These are phyloP conservation scores for Croton laevigatus DNA, from an alignment of 441 rosid species.

Conservation along the genomic window DNA sequence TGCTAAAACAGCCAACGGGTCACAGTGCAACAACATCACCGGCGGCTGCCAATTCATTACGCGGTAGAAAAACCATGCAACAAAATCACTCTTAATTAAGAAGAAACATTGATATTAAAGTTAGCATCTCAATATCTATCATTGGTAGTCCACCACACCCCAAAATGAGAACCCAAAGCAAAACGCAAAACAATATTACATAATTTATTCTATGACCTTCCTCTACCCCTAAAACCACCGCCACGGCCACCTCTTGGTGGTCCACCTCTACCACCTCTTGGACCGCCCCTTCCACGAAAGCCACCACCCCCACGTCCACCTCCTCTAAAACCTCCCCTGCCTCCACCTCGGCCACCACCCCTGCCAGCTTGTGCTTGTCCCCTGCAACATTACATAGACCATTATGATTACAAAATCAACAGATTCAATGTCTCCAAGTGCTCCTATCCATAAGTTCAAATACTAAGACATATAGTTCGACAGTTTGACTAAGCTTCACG, in stretches of 20 bases:
- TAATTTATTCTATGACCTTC: conserved; percentile 45
- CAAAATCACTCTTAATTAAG: conserved; percentile 17
- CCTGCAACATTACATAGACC: conserved; percentile 32
- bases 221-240: conserved; percentile 83
- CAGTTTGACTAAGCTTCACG: neutral
- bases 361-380: conserved; percentile 42
- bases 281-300: conserved; percentile 66
- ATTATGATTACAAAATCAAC: neutral
- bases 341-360: conserved; percentile 63
- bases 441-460: neutral
- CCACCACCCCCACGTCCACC: conserved; percentile 45
- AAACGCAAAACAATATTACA: conserved; percentile 25
- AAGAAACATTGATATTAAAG: conserved; percentile 15
- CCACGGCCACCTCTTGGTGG: conserved; percentile 62
- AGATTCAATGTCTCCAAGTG: neutral
- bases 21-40: too few species aligned
- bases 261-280: conserved; percentile 69
- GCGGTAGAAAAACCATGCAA: neutral
- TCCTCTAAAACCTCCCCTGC: conserved; percentile 56
- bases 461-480: too few species aligned
- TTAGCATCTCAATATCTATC: conserved; percentile 15
- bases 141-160: conserved; percentile 17
- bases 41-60: too few species aligned
- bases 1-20: too few species aligned
- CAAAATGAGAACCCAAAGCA: conserved; percentile 18